phyloP scores from a whole-genome alignment of 495 filamentous ascomycete species.

The Tuber borchii region DNA sequence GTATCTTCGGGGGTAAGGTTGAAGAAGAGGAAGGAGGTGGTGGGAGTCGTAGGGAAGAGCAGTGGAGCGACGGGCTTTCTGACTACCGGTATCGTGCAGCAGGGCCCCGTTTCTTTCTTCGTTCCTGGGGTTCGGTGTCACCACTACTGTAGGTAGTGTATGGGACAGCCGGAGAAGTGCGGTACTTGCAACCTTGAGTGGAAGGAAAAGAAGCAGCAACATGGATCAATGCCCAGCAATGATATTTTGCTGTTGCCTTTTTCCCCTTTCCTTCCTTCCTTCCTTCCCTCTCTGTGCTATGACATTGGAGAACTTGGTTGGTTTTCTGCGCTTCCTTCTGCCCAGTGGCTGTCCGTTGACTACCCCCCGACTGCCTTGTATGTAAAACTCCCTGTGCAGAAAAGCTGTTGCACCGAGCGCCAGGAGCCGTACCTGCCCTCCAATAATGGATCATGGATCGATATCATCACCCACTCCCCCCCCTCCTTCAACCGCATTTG shows the following conservation, averaged over 20 bases:
- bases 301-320: background rate
- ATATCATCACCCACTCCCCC: background rate
- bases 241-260: background rate
- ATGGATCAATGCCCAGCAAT: background rate
- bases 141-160: background rate
- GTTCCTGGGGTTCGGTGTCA: slow-evolving; percentile 2
- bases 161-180: background rate
- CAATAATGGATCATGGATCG: background rate
- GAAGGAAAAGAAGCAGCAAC: background rate
- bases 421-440: background rate
- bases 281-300: background rate
- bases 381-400: background rate
- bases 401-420: background rate
- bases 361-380: background rate
- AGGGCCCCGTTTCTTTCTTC: slow-evolving; percentile 1
- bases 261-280: background rate
- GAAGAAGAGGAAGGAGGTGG: slow-evolving; percentile 2
- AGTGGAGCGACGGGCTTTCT: slow-evolving; percentile 1
- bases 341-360: background rate
- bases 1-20: background rate
- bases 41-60: background rate
- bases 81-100: background rate
- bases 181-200: background rate
- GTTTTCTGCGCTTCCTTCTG: background rate
- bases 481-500: background rate